Base-by-base conservation (phyloP, 2,329 filamentous ascomycete species). In the Ilyonectria sp. region DNA sequence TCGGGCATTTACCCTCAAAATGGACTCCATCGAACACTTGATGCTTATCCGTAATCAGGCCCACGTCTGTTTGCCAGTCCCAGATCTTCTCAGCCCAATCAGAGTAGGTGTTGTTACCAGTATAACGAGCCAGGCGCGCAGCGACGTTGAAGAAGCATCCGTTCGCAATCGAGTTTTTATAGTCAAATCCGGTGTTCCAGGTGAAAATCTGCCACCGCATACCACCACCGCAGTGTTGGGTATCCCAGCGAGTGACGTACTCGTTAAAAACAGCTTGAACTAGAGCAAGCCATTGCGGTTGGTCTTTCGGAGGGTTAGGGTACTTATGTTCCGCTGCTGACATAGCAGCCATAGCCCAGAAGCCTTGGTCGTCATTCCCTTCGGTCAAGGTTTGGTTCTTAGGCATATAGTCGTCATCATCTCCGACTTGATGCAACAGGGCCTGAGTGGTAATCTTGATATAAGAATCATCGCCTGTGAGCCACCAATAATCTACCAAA, bases 271-370 rank as follows among this genome's bases (percentile, higher is more conserved):
- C 91, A 11, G 91, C 92, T 78, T 94, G 92, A 0, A 88, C 91
- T 60, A 96, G 86, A 7, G 91, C 90, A 17, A 96, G 86, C 93
- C 85, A 97, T 69, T 92, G 90, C 0, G 92, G 89, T 59, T 90
- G 78, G 64, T 86, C 87, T 0, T 83, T 71, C 0, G 89, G 86
- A 6, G 92, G 91, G 74, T 94, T 87, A 2, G 91, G 91, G 74
- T 92, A 95, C 70, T 90, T 90, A 74, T 91, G 88, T 80, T 97
- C 94, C 43, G 92, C 91, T 2, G 94, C 94, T 9, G 89, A 87
- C 85, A 97, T 92, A 67, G 91, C 92, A 1, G 93, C 89, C 84
- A 96, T 87, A n/a, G 89, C 93, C 94, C 94, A 97, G 81, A 96
- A 95, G 6, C 92, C 91, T 79, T 94, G 92, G 74, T 94, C 92